A percentile compares a stretch with the other conserved stretches of the same genome.
Conservation (phyloP, 106 monocot species). For the Ottelia alismoides region DNA sequence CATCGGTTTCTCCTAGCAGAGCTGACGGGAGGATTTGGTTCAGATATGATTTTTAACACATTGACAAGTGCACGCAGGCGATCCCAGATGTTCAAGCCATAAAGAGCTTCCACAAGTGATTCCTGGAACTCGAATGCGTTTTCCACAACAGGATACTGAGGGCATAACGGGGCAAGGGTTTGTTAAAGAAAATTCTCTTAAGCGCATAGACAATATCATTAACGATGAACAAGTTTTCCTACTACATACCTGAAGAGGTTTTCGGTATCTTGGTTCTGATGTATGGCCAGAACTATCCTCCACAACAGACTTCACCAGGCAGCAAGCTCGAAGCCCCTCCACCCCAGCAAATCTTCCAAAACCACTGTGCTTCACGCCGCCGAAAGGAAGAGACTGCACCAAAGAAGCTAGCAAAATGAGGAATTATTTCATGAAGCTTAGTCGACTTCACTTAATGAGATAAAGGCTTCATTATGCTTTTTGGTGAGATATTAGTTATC, state of each 20-base stretch:
- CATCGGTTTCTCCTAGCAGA: conserved; percentile 7
- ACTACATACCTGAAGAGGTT: conserved; percentile 23
- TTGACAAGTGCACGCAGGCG: conserved; percentile 57
- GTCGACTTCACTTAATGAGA: too few species aligned
- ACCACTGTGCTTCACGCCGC: conserved; percentile 97
- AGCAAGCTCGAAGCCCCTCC: conserved; percentile 92
- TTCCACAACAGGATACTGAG: conserved; percentile 92
- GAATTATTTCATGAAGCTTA: too few species aligned
- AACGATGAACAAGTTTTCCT: too few species aligned
- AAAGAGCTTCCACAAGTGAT: conserved; percentile 83
- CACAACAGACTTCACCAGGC: conserved; percentile 92
- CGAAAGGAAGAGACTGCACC: conserved; percentile 95
- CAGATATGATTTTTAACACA: conserved; percentile 70
- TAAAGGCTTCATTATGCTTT: too few species aligned
- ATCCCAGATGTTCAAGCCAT: conserved; percentile 86
- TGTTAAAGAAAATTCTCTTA: too few species aligned
- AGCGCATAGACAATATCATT: too few species aligned
- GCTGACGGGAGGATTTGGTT: conserved; percentile 28
- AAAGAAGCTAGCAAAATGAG: too few species aligned
- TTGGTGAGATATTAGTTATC: too few species aligned
- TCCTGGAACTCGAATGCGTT: conserved; percentile 91
- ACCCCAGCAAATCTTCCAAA: conserved; percentile 98
- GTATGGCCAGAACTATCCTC: conserved; percentile 97
- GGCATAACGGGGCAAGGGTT: too few species aligned
- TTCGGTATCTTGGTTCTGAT: conserved; percentile 89